These are phyloP conservation scores for Alternaria conjuncta DNA, from an alignment of 2,329 filamentous ascomycete genomes.

Conservation along the genomic window DNA sequence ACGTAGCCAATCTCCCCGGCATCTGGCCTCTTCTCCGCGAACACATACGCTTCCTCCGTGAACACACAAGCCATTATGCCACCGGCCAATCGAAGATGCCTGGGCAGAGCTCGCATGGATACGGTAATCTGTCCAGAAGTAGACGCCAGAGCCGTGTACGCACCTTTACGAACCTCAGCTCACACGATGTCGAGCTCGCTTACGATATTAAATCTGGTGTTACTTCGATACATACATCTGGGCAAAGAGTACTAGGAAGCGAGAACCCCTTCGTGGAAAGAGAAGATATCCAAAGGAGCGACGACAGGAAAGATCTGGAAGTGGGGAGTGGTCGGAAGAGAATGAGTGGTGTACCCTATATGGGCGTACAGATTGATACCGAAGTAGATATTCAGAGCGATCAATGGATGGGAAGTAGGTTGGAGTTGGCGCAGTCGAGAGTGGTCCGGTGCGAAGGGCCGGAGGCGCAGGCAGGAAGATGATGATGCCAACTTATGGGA, in stretches of 20 bases:
- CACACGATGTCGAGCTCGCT: slow-evolving; percentile 32
- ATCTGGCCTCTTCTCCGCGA: slow-evolving; percentile 61
- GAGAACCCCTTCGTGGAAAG: slow-evolving; percentile 11
- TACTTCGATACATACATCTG: slow-evolving; percentile 11
- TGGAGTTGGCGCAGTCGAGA: slow-evolving; percentile 5
- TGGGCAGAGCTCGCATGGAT: slow-evolving; percentile 24
- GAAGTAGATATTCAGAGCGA: slow-evolving; percentile 37
- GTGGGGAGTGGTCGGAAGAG: slow-evolving; percentile 13
- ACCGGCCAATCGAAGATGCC: slow-evolving; percentile 19
- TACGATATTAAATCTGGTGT: slow-evolving; percentile 17
- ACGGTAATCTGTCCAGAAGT: slow-evolving; percentile 23
- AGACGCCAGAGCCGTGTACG: slow-evolving; percentile 10
- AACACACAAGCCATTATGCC: slow-evolving; percentile 25
- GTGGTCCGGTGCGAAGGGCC: slow-evolving; percentile 18
- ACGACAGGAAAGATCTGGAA: slow-evolving; percentile 18
- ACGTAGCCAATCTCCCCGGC: slow-evolving; percentile 61
- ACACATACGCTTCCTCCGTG: slow-evolving; percentile 46
- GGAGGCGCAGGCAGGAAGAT: background rate
- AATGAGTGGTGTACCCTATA: background rate
- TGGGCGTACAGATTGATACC: slow-evolving; percentile 36
- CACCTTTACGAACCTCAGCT: slow-evolving; percentile 10
- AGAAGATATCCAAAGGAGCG: slow-evolving; percentile 24
- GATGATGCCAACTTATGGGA: background rate
- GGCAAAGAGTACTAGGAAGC: slow-evolving; percentile 4
- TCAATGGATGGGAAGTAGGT: slow-evolving; percentile 17